Conservation (phyloP, 306 rosid species). For the Adenanthera pavonina region DNA sequence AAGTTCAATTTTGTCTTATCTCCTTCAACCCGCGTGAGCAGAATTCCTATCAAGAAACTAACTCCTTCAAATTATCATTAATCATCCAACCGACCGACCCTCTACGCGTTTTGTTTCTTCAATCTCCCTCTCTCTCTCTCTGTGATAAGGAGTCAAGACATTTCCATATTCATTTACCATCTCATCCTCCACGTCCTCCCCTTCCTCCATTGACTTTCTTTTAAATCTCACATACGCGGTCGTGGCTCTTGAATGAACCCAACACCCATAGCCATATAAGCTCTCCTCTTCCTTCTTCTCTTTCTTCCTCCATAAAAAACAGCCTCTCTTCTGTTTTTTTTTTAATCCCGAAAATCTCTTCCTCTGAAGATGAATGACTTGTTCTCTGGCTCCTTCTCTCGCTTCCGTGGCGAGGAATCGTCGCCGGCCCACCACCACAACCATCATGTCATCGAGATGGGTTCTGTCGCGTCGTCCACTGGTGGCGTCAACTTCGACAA, state of each 20-base stretch:
- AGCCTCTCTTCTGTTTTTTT: background rate
- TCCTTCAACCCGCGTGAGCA: background rate
- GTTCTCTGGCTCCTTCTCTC: constrained; percentile 62
- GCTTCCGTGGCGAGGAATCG: constrained; percentile 48
- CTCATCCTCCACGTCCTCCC: background rate
- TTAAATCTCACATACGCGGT: background rate
- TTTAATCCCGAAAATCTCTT: background rate
- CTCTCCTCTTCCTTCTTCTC: background rate
- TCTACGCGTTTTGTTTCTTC: background rate
- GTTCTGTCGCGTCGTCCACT: constrained; percentile 10
- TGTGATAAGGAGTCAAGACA: background rate
- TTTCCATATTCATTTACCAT: background rate
- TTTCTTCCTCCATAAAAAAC: background rate
- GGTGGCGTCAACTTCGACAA: constrained; percentile 55
- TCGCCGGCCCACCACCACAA: constrained; percentile 53
- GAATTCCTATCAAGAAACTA: background rate
- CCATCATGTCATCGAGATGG: constrained; percentile 62
- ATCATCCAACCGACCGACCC: background rate
- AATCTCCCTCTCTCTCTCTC: background rate
- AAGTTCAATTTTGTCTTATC: background rate
- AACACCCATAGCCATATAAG: background rate
- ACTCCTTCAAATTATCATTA: background rate
- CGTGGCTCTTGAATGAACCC: background rate
- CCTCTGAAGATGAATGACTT: constrained; percentile 57
- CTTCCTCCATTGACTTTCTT: background rate